phyloP scores from a whole-genome alignment of 1,139 yeast genomes.

The Candida tetrigidarum region DNA sequence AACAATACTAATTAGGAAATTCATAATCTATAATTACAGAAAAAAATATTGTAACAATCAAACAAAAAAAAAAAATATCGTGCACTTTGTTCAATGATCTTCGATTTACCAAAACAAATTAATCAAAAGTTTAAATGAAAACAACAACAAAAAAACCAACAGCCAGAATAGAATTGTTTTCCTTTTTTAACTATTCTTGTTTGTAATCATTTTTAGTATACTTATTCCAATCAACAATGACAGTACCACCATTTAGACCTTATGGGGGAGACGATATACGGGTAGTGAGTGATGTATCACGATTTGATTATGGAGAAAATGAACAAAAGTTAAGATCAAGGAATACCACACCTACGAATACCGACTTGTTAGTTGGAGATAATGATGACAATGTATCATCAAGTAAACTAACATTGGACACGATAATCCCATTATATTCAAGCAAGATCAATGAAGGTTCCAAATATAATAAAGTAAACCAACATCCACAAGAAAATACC shows the following conservation, averaged over 20 bases:
- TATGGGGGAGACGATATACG: constrained; percentile 27
- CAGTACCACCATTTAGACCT: constrained; percentile 23
- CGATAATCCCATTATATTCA: constrained; percentile 20
- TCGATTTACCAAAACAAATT: not conserved
- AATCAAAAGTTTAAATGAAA: not conserved
- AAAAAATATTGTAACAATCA: not conserved
- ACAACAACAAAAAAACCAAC: not conserved
- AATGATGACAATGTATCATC: constrained; percentile 16
- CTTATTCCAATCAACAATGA: not conserved
- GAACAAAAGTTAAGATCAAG: constrained; percentile 29
- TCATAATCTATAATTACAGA: not conserved
- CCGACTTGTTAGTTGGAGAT: constrained; percentile 14
- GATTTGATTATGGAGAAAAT: constrained; percentile 30
- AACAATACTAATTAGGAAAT: not conserved
- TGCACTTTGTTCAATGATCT: not conserved
- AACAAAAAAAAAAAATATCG: no score
- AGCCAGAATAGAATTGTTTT: not conserved
- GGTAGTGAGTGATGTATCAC: constrained; percentile 34
- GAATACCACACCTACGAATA: constrained; percentile 32
- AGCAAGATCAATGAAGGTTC: constrained; percentile 13
- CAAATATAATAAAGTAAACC: constrained; percentile 4
- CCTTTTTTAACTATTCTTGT: not conserved
- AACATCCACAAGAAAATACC: constrained; percentile 7
- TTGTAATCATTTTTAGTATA: not conserved
- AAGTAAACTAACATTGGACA: constrained; percentile 20